These are phyloP conservation scores for Radiomyces spectabilis DNA, from an alignment of 192 early-diverging fungal genomes.

Conservation along the genomic window DNA sequence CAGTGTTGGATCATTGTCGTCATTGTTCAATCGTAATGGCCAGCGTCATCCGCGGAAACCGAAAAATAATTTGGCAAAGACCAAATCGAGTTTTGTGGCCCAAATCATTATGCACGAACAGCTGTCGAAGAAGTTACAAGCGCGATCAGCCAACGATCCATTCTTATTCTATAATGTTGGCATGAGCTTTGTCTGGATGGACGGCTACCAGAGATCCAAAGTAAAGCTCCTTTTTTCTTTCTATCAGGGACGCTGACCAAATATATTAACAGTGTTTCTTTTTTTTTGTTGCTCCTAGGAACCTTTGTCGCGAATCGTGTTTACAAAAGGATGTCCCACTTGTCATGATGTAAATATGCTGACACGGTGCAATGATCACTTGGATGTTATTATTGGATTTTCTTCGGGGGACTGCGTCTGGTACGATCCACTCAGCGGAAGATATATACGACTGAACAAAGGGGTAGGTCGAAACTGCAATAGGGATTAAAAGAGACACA, in stretches of 20 bases:
- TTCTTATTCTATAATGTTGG: constrained; percentile 75
- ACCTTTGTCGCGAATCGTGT: constrained; percentile 70
- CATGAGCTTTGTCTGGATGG: constrained; percentile 61
- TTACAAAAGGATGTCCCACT: constrained; percentile 70
- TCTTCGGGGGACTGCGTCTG: constrained; percentile 73
- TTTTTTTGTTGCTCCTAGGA: constrained; percentile 32
- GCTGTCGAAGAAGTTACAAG: constrained; percentile 45
- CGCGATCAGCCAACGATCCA: constrained; percentile 38
- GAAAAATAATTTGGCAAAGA: constrained; percentile 61
- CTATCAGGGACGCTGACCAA: too few relatives aligned
- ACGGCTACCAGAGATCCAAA: constrained; percentile 49
- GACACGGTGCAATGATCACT: constrained; percentile 53
- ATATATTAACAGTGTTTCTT: too few relatives aligned
- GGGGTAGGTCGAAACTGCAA: constrained; percentile 40
- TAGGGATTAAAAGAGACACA: neutral
- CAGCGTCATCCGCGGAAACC: constrained; percentile 25
- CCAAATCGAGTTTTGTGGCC: constrained; percentile 61
- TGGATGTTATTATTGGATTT: constrained; percentile 87
- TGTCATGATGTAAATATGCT: constrained; percentile 83
- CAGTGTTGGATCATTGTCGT: constrained; percentile 13
- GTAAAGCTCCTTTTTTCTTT: constrained; percentile 10
- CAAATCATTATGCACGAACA: constrained; percentile 62
- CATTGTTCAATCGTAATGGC: constrained; percentile 4
- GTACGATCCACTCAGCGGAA: constrained; percentile 84
- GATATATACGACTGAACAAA: constrained; percentile 81